Percentiles rank a stretch among this genome's conserved stretches.
Evolutionary conservation across 169 alveolate species (phyloP).

Genomic region (Babesia bigemina): DNA sequence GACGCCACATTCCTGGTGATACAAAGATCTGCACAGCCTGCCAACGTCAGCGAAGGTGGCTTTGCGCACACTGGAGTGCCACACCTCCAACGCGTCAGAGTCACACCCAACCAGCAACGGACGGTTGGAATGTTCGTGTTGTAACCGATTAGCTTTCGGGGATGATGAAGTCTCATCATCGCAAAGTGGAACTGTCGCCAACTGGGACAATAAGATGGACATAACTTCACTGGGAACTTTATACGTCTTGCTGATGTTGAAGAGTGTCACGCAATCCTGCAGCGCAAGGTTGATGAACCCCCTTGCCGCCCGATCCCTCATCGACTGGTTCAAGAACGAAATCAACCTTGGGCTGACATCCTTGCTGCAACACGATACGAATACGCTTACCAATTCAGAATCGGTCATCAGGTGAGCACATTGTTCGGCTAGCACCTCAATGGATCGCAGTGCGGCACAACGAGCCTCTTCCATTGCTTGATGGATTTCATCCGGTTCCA

Average conservation of each 20-base stretch:
- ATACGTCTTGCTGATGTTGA: slow-evolving; percentile 15
- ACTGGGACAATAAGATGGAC: neutral
- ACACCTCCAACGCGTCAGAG: neutral
- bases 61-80: neutral
- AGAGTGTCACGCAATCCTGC: slow-evolving; percentile 10
- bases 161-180: neutral
- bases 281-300: slow-evolving; percentile 8
- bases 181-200: neutral
- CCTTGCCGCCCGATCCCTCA: slow-evolving; percentile 9
- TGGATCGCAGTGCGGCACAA: slow-evolving; percentile 24
- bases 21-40: slow-evolving; percentile 23
- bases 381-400: slow-evolving; percentile 23
- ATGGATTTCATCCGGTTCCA: neutral
- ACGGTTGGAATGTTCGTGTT: neutral
- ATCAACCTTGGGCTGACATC: slow-evolving; percentile 11
- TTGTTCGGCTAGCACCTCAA: slow-evolving; percentile 11
- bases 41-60: slow-evolving; percentile 13
- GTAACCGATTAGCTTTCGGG: neutral
- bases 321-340: neutral
- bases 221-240: neutral
- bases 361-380: slow-evolving; percentile 30
- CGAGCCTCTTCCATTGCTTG: slow-evolving; percentile 20
- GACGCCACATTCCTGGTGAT: slow-evolving; percentile 14
- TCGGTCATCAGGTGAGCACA: slow-evolving; percentile 16
- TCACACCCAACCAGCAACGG: neutral